Conservation (phyloP, 2,329 filamentous ascomycete species). For the Helotiales sp. region DNA sequence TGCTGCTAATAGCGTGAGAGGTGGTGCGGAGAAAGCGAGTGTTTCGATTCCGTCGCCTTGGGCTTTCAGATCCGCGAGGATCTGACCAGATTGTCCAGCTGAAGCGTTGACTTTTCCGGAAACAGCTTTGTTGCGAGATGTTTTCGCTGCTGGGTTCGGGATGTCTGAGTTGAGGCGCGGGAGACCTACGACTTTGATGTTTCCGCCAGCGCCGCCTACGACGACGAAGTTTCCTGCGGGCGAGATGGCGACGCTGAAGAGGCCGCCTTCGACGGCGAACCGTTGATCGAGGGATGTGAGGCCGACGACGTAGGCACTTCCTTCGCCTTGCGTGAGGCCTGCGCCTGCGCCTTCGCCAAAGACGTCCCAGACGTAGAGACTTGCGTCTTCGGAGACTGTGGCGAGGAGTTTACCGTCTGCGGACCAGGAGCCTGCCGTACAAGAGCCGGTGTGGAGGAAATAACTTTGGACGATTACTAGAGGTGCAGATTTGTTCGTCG, state of each 20-base stretch:
- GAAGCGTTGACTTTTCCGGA: conserved; percentile 44
- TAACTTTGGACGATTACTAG: conserved; percentile 88
- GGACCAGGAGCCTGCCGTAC: conserved; percentile 91
- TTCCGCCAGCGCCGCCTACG: conserved; percentile 85
- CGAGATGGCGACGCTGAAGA: conserved; percentile 86
- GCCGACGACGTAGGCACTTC: conserved; percentile 71
- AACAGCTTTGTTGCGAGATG: conserved; percentile 43
- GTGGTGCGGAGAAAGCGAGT: conserved; percentile 64
- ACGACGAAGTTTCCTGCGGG: conserved; percentile 80
- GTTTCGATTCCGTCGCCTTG: conserved; percentile 83
- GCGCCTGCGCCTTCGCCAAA: conserved; percentile 49
- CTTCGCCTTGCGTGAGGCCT: conserved; percentile 59
- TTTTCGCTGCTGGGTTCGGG: conserved; percentile 35
- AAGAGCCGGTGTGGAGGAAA: conserved; percentile 85
- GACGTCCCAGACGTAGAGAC: conserved; percentile 85
- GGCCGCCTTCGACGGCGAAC: conserved; percentile 87
- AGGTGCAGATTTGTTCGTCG: conserved; percentile 61
- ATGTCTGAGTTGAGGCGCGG: conserved; percentile 58
- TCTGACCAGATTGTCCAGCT: conserved; percentile 65
- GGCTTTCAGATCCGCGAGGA: conserved; percentile 82
- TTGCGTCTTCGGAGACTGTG: conserved; percentile 87
- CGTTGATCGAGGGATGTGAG: conserved; percentile 84
- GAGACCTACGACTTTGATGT: conserved; percentile 83
- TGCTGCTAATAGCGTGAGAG: conserved; percentile 61
- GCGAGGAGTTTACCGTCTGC: conserved; percentile 84